Percentiles rank a stretch among this genome's conserved stretches.
Conservation (phyloP, 352 stramenopile genomes). For the Pythium dissotocum region DNA sequence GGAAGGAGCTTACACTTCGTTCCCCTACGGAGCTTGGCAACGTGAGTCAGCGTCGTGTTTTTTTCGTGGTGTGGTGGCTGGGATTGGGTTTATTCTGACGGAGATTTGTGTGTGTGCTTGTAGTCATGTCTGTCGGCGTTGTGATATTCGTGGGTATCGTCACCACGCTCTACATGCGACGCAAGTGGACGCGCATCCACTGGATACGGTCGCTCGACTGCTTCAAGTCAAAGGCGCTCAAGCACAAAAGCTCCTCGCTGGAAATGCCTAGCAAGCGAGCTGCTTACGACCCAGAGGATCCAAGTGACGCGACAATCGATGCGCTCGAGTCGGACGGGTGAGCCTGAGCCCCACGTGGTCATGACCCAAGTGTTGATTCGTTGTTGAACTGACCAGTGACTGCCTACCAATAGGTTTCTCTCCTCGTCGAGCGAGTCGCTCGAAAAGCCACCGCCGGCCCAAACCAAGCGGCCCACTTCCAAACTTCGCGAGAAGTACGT, state of each 20-base stretch:
- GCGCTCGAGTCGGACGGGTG: conserved; percentile 22
- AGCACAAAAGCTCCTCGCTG: conserved; percentile 14
- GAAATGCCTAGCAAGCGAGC: conserved; percentile 1
- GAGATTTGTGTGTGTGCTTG: conserved; percentile 2
- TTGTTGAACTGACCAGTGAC: background rate
- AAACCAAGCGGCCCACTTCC: conserved; percentile 15
- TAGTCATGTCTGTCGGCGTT: conserved; percentile 54
- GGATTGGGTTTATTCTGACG: background rate
- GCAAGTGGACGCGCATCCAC: conserved; percentile 40
- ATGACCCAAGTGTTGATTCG: background rate
- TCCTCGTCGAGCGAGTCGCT: conserved; percentile 6
- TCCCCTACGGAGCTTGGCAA: conserved; percentile 58
- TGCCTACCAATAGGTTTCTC: conserved; percentile 3
- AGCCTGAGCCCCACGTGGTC: too few relatives aligned
- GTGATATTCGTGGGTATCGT: conserved; percentile 49
- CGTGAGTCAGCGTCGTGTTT: conserved; percentile 28
- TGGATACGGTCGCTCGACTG: conserved; percentile 14
- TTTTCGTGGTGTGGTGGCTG: background rate
- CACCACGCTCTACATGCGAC: conserved; percentile 52
- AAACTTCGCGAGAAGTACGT: conserved; percentile 40
- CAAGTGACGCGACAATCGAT: conserved; percentile 11
- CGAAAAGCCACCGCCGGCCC: conserved; percentile 4
- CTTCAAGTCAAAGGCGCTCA: conserved; percentile 11
- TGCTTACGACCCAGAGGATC: background rate
- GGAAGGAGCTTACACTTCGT: conserved; percentile 36